Conservation (phyloP, 192 early-diverging fungal species). For the Gigaspora rosea region DNA sequence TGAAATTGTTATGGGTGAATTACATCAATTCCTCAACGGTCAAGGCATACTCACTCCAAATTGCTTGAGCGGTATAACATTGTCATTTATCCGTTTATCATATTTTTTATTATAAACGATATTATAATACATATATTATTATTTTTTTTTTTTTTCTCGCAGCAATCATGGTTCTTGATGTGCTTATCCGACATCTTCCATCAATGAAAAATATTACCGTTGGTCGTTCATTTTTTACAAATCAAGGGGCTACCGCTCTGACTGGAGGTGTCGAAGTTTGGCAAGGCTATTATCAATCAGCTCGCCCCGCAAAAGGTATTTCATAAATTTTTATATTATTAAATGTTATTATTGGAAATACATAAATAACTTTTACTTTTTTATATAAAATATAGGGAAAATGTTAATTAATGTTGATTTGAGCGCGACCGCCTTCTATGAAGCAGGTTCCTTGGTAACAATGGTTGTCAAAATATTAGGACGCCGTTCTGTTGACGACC, state of each 20-base stretch:
- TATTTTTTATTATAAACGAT: neutral
- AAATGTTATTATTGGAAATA: neutral
- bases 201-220: constrained; percentile 72
- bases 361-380: neutral
- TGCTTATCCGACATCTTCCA: constrained; percentile 78
- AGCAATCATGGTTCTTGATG: constrained; percentile 69
- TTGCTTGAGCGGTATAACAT: constrained; percentile 42
- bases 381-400: constrained; percentile 34
- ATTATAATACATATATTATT: neutral
- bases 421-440: constrained; percentile 66
- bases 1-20: constrained; percentile 63
- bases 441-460: constrained; percentile 66
- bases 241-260: constrained; percentile 45
- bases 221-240: constrained; percentile 88
- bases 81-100: constrained; percentile 12
- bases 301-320: constrained; percentile 70
- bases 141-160: constrained; percentile 27
- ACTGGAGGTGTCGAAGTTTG: constrained; percentile 81
- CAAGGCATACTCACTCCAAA: constrained; percentile 42
- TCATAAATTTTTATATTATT: neutral
- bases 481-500: constrained; percentile 47
- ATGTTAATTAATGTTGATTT: constrained; percentile 74
- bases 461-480: constrained; percentile 68
- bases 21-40: constrained; percentile 54
- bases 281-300: constrained; percentile 88